Conservation (phyloP, 805 yeast genomes). For the Sugiyamaella qingdaonensis region DNA sequence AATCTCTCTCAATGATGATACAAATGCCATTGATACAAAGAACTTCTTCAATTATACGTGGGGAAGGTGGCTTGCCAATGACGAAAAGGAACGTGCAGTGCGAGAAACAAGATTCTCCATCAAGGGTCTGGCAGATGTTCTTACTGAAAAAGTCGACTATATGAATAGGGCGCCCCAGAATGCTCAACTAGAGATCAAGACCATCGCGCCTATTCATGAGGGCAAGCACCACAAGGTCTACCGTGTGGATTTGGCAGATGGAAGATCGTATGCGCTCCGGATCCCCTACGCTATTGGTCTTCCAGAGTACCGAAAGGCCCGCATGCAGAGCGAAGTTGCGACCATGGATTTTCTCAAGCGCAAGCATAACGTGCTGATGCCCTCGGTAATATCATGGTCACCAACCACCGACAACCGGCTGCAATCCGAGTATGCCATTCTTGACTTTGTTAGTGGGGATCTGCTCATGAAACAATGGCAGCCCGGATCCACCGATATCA, state of each 20-base stretch:
- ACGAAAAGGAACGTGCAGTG: slow-evolving; percentile 63
- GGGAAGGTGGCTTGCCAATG: slow-evolving; percentile 92
- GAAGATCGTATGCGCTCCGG: slow-evolving; percentile 62
- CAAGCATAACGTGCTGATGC: slow-evolving; percentile 66
- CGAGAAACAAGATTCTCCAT: slow-evolving; percentile 80
- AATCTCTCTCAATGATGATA: slow-evolving; percentile 14
- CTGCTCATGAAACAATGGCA: slow-evolving; percentile 87
- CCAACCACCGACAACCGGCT: slow-evolving; percentile 62
- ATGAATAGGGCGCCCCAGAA: slow-evolving; percentile 37
- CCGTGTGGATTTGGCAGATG: slow-evolving; percentile 60
- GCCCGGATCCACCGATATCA: slow-evolving; percentile 63
- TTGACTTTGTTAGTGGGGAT: slow-evolving; percentile 77
- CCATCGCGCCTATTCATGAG: slow-evolving; percentile 82
- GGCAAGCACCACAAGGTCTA: slow-evolving; percentile 92
- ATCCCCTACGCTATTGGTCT: slow-evolving; percentile 80
- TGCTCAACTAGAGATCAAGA: slow-evolving; percentile 51
- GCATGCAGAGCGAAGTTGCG: slow-evolving; percentile 86
- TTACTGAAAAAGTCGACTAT: slow-evolving; percentile 27
- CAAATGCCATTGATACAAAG: slow-evolving; percentile 14
- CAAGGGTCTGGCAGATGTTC: slow-evolving; percentile 56
- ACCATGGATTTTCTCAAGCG: slow-evolving; percentile 75
- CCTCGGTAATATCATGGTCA: slow-evolving; percentile 64
- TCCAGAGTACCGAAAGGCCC: slow-evolving; percentile 49
- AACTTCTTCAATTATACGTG: slow-evolving; percentile 80
- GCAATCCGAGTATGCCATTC: slow-evolving; percentile 69